Evolutionary conservation across 495 filamentous ascomycete genomes (phyloP).

Genomic region (Podospora sp.): DNA sequence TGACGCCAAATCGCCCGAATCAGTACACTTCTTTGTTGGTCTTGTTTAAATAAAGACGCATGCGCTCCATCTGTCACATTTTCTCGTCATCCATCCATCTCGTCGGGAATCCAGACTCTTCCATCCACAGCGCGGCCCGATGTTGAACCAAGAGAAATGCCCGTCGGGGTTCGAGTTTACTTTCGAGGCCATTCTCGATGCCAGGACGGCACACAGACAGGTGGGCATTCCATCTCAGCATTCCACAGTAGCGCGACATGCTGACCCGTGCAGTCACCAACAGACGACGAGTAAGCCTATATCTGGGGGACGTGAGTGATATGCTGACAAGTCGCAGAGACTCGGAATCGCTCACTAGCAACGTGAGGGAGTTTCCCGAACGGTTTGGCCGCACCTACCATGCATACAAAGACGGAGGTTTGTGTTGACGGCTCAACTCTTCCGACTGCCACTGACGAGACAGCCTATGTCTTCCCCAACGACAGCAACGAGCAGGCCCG

Average conservation of each 20-base stretch:
- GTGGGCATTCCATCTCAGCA: neutral
- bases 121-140: neutral
- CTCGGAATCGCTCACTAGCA: neutral
- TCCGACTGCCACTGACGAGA: too few relatives aligned
- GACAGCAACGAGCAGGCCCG: neutral
- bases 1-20: neutral
- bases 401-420: neutral
- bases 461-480: neutral
- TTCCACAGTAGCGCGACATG: neutral
- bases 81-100: too few relatives aligned
- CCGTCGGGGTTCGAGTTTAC: neutral
- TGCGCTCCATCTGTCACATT: too few relatives aligned
- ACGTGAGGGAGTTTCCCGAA: neutral
- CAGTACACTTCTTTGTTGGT: neutral
- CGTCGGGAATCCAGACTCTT: too few relatives aligned
- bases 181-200: neutral
- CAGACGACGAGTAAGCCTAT: neutral
- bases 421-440: too few relatives aligned
- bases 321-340: neutral
- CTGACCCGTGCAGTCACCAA: neutral
- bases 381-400: neutral
- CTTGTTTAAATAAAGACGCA: too few relatives aligned
- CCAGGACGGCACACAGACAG: neutral
- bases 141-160: neutral
- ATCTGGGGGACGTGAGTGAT: too few relatives aligned